Conservation (phyloP, 2,329 filamentous ascomycete species). For the Parascedosporium putredinis region DNA sequence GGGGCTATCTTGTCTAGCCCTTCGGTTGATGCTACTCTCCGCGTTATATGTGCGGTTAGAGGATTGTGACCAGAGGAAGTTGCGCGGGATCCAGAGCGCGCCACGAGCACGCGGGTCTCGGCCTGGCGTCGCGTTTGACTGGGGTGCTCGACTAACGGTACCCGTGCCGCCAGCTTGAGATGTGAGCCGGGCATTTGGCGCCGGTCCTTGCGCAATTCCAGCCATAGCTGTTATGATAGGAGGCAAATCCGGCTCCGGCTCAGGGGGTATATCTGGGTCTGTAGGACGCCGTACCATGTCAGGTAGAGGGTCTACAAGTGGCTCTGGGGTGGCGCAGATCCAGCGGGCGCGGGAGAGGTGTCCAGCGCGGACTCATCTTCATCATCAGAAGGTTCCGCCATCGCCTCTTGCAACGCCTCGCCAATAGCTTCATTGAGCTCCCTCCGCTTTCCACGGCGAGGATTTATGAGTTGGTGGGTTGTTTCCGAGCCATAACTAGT, state of each 20-base stretch:
- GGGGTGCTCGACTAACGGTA: not conserved
- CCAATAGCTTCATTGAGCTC: slow-evolving; percentile 13
- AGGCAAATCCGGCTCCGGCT: not conserved
- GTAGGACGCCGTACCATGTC: not conserved
- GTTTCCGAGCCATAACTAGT: slow-evolving; percentile 16
- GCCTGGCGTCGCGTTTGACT: not conserved
- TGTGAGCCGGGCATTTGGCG: too few species aligned
- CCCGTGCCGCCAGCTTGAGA: too few species aligned
- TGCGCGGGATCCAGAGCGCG: not conserved
- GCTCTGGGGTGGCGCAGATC: not conserved
- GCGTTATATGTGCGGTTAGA: not conserved
- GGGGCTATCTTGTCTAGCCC: not conserved
- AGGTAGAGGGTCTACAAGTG: not conserved
- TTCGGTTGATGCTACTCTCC: not conserved
- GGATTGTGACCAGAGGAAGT: not conserved
- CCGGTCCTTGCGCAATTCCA: too few species aligned
- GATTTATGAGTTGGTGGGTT: slow-evolving; percentile 13
- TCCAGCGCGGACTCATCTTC: not conserved
- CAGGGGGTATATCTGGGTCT: not conserved
- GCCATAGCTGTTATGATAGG: not conserved
- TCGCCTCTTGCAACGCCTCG: slow-evolving; percentile 12
- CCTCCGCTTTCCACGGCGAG: slow-evolving; percentile 13
- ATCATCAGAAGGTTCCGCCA: slow-evolving; percentile 10
- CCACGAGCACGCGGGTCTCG: not conserved
- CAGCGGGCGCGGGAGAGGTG: not conserved